Evolutionary conservation across 192 early-diverging fungal genomes (phyloP), one percentile per base, ranked within the genome.

Genomic region (Podila verticillata): DNA sequence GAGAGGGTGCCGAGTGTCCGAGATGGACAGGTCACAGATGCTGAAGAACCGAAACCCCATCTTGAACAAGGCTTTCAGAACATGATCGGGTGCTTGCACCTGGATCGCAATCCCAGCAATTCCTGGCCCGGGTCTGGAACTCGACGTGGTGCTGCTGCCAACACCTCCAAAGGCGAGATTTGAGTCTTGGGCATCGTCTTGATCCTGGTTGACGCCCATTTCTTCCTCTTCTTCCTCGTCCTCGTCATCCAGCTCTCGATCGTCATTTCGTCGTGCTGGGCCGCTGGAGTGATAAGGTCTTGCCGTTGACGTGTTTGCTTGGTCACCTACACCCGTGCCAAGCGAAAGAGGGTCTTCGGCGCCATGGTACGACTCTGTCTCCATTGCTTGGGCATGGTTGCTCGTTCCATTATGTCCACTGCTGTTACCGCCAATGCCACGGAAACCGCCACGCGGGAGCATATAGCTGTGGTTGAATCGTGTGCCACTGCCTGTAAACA

Each of bases 31-130:
- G 20, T 80, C 77, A 30, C 70, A 80, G 61, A 80, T 65, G n/a
- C 77, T 68, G 31, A 72, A 80, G 35, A 80, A 80, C 17, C 77
- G 58, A 28, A 80, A 80, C 0, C 77, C 77, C 77, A 80, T 72
- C 34, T 63, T 68, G 30, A 80, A 26, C 8, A 80, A 47, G 0
- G 65, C 7, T 17, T 60, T 54, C 7, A 80, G n/a, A 49, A 80
- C 72, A 22, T 63, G 24, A 3, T 72, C 77, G 0, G 77, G 77
- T 34, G 77, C 77, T 10, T 72, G 69, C 15, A 72, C 77, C 24
- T 72, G 70, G 24, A 80, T 72, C 1, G 77, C 77, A 30, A 80
- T 80, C 0, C 77, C 77, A 12, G 64, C 77, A 34, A 80, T 80
- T 0, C 77, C 77, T 26, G 77, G 77, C 0, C 77, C 77, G 19